Conservation (phyloP, 441 rosid species). For the Jatropha podagrica region DNA sequence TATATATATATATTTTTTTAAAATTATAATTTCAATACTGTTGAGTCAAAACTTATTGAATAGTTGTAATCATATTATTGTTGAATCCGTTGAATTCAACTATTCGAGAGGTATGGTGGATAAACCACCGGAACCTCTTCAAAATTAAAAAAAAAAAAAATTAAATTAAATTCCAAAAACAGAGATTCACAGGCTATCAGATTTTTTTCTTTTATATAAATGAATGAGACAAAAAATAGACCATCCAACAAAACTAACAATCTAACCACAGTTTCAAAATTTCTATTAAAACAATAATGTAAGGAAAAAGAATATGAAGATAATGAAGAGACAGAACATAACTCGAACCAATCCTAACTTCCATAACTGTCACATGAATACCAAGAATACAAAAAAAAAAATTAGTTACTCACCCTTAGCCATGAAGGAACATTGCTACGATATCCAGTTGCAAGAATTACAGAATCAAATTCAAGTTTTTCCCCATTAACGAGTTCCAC, state of each 20-base stretch:
- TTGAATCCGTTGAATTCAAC: neutral
- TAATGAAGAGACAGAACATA: constrained; percentile 12
- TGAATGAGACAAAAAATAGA: constrained; percentile 26
- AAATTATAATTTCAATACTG: too few relatives aligned
- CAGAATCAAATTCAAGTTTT: constrained; percentile 56
- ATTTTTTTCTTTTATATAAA: neutral
- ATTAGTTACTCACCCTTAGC: constrained; percentile 55
- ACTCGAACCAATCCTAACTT: constrained; percentile 23
- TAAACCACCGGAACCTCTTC: neutral
- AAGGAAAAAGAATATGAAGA: neutral
- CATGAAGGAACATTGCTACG: constrained; percentile 91
- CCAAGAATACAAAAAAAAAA: constrained; percentile 8
- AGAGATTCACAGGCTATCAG: neutral
- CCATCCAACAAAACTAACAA: constrained; percentile 24
- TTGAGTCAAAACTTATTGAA: too few relatives aligned
- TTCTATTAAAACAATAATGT: constrained; percentile 13
- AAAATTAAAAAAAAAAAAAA: neutral
- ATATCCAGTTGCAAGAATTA: constrained; percentile 85
- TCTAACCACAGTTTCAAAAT: constrained; percentile 23
- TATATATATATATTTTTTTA: too few relatives aligned
- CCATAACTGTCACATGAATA: constrained; percentile 36
- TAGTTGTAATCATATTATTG: neutral
- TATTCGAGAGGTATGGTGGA: neutral
- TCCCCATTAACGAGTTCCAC: constrained; percentile 70
- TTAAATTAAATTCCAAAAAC: neutral